Percentiles rank a stretch among this genome's conserved stretches.
These are phyloP conservation scores for Sclerotiophoma versabilis DNA, from an alignment of 2,329 filamentous ascomycete genomes.

Conservation along the genomic window DNA sequence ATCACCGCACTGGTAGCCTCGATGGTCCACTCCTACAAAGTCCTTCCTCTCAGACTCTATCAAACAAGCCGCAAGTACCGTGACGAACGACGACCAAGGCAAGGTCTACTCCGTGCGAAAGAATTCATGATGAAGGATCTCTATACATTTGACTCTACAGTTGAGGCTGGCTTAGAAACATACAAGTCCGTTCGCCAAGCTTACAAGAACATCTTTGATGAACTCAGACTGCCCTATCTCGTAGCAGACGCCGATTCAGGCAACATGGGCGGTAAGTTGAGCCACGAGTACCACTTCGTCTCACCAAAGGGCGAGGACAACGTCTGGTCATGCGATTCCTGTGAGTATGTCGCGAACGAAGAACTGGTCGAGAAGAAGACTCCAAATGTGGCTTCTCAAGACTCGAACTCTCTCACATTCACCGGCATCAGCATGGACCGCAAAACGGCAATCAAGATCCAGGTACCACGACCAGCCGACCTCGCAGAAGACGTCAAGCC, in stretches of 20 bases:
- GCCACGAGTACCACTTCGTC: conserved; percentile 92
- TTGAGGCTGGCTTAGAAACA: conserved; percentile 74
- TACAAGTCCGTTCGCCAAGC: conserved; percentile 77
- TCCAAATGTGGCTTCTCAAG: conserved; percentile 20
- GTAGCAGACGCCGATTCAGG: conserved; percentile 91
- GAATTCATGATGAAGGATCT: conserved; percentile 99
- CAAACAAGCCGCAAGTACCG: conserved; percentile 95
- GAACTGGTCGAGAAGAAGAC: conserved; percentile 70
- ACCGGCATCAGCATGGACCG: conserved; percentile 72
- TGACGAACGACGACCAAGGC: conserved; percentile 87
- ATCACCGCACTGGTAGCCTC: conserved; percentile 82
- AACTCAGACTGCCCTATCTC: conserved; percentile 82
- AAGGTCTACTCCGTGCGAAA: conserved; percentile 83
- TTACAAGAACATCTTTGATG: conserved; percentile 80
- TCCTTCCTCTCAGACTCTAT: conserved; percentile 85
- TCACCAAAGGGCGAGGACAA: conserved; percentile 84
- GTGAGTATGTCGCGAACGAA: conserved; percentile 82
- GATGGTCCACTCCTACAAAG: conserved; percentile 80
- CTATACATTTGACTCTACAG: conserved; percentile 86
- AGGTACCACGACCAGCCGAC: conserved; percentile 24
- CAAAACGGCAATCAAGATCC: conserved; percentile 70
- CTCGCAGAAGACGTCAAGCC: neutral
- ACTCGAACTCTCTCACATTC: conserved; percentile 56
- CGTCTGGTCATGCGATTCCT: conserved; percentile 76
- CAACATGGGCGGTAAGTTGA: conserved; percentile 92